Conservation (phyloP, 306 rosid species). For the Dalbergia oliveri region DNA sequence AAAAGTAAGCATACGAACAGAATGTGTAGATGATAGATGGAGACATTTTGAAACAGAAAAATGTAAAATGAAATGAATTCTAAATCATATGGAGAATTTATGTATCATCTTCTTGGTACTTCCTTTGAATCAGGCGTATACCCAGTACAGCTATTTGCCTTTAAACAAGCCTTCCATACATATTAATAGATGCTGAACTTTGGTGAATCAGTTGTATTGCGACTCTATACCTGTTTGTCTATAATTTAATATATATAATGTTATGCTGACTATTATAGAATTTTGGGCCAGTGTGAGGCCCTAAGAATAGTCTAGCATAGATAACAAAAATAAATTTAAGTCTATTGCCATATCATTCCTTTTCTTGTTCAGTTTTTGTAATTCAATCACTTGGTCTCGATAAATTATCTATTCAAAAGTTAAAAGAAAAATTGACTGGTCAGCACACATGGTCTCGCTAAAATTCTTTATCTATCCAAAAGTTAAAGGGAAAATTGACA, state of each 20-base stretch:
- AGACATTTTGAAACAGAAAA: neutral
- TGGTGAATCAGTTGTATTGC: neutral
- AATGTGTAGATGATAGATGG: neutral
- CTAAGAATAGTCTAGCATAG: neutral
- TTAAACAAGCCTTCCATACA: neutral
- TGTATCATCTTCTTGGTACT: neutral
- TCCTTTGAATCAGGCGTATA: neutral
- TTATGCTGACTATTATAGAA: neutral
- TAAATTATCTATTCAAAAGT: no score
- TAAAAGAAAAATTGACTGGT: no score
- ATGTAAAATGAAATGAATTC: neutral
- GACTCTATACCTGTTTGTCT: constrained; percentile 2
- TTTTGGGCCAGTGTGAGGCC: neutral
- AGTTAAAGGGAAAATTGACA: neutral
- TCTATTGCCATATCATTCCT: no score
- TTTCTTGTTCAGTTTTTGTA: no score
- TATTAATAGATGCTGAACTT: neutral
- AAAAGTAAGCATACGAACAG: neutral
- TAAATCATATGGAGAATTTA: neutral
- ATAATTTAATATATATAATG: neutral
- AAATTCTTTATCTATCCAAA: no score
- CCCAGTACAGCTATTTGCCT: neutral
- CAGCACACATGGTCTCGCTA: no score
- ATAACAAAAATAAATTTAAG: neutral
- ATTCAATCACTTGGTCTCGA: no score